Evolutionary conservation across 371 early-diverging fungal genomes (phyloP).

Genomic region (Mortierella sp.): DNA sequence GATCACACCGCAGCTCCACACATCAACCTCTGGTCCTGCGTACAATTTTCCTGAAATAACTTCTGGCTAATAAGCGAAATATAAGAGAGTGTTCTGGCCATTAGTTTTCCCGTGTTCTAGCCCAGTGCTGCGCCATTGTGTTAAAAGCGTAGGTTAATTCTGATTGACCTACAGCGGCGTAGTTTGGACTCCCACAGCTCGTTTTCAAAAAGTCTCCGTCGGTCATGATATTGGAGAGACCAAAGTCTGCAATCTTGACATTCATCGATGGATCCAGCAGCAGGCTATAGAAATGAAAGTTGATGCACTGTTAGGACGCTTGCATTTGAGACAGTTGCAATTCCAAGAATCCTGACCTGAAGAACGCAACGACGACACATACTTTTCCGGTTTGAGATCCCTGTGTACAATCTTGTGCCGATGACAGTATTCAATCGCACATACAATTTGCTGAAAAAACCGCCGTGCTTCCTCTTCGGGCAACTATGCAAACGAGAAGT

Average conservation of each 20-base stretch:
- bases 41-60: constrained; percentile 96
- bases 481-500: constrained; percentile 68
- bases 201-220: constrained; percentile 98
- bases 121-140: not conserved
- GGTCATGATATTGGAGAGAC: constrained; percentile 94
- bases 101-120: not conserved
- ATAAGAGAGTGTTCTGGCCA: not conserved
- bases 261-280: constrained; percentile 95
- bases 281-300: constrained; percentile 65
- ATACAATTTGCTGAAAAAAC: constrained; percentile 98
- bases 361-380: constrained; percentile 16
- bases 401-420: constrained; percentile 98
- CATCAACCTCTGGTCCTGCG: constrained; percentile 99
- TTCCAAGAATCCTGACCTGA: too few relatives aligned
- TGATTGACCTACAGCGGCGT: constrained; percentile 76
- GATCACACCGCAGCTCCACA: constrained; percentile 99
- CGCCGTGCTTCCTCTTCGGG: constrained; percentile 91
- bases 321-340: not conserved
- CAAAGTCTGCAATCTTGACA: constrained; percentile 98
- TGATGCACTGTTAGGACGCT: not conserved
- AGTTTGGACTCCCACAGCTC: constrained; percentile 93
- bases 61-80: constrained; percentile 78
- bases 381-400: constrained; percentile 89
- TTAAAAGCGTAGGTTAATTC: not conserved
- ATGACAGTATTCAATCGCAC: constrained; percentile 99